phyloP scores from a whole-genome alignment of 1,284 basidiomycete species.

The Kalmanozyma brasiliensis region DNA sequence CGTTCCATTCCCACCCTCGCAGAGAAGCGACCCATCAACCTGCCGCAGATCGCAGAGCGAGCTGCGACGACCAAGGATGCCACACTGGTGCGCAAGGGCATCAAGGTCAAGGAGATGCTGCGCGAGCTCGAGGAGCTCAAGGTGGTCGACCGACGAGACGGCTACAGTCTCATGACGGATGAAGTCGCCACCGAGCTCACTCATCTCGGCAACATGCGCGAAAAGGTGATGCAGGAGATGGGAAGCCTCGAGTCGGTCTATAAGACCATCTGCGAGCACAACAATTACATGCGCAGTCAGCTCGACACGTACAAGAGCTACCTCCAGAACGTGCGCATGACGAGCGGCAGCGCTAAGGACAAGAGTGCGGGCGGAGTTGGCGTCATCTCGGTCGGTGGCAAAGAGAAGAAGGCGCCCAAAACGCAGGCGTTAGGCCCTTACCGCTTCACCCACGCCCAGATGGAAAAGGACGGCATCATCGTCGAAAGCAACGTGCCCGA shows the following conservation, averaged over 20 bases:
- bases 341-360: conserved; percentile 69
- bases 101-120: conserved; percentile 99
- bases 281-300: conserved; percentile 94
- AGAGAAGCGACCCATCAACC: conserved; percentile 87
- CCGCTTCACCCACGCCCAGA: conserved; percentile 94
- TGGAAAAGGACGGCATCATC: conserved; percentile 99
- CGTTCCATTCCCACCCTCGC: conserved; percentile 85
- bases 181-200: conserved; percentile 94
- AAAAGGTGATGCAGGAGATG: conserved; percentile 93
- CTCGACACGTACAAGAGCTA: conserved; percentile 99
- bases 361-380: conserved; percentile 82
- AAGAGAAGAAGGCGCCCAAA: conserved; percentile 91
- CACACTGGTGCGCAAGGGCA: conserved; percentile 90
- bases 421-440: conserved; percentile 91
- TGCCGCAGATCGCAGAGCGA: conserved; percentile 88
- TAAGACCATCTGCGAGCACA: conserved; percentile 99
- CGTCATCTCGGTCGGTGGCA: conserved; percentile 93
- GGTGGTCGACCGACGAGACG: conserved; percentile 83
- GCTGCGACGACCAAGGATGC: conserved; percentile 98
- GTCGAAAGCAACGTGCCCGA: conserved; percentile 98
- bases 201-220: conserved; percentile 93
- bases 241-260: conserved; percentile 93
- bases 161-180: conserved; percentile 93
- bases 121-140: conserved; percentile 92
- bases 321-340: conserved; percentile 93